These are phyloP conservation scores for Xylaria acuta DNA, from an alignment of 495 filamentous ascomycete species.

Conservation along the genomic window DNA sequence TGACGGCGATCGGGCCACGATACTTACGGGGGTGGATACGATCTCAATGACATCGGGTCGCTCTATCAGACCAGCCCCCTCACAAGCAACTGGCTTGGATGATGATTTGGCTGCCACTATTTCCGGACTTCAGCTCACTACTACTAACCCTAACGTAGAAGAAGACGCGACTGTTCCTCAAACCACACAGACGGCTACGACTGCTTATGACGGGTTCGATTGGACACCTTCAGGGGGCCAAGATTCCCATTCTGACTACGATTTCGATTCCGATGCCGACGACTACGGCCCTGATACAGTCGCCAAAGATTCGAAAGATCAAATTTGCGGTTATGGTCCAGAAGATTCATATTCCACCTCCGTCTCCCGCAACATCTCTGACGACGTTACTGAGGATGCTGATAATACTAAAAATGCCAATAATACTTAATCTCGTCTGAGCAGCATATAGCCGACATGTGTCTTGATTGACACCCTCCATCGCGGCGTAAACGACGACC, in stretches of 20 bases:
- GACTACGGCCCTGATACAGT: not conserved
- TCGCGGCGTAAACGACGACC: not conserved
- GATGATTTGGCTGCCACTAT: not conserved
- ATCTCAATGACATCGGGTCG: slow-evolving; percentile 31
- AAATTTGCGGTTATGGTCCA: not conserved
- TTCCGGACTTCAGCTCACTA: not conserved
- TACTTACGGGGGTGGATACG: slow-evolving; percentile 15
- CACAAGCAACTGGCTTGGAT: slow-evolving; percentile 15
- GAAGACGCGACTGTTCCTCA: not conserved
- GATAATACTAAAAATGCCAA: not conserved
- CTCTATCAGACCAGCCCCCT: slow-evolving; percentile 28
- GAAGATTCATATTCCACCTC: not conserved
- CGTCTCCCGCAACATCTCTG: not conserved
- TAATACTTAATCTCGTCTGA: not conserved
- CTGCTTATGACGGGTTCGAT: not conserved
- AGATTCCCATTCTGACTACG: not conserved
- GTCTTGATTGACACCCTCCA: not conserved
- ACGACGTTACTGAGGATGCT: not conserved
- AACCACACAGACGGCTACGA: not conserved
- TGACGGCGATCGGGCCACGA: slow-evolving; percentile 20
- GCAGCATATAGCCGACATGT: not conserved
- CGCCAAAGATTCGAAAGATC: not conserved
- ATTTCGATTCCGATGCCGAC: not conserved
- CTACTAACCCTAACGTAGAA: not conserved
- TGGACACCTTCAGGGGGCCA: not conserved